phyloP scores from a whole-genome alignment of 78 protist genomes.

The Cavenderia fasciculata region DNA sequence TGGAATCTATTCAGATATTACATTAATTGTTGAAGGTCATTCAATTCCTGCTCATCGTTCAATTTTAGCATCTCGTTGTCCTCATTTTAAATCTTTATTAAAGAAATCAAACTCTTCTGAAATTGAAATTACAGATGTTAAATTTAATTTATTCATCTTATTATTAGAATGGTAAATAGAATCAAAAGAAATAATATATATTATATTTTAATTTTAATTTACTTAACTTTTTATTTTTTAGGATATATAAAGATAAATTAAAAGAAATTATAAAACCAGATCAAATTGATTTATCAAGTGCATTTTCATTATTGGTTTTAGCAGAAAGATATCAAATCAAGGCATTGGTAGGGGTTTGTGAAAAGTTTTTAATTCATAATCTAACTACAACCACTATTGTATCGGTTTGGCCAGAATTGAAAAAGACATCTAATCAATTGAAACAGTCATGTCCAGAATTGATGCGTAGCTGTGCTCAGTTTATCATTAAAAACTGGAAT shows the following conservation, averaged over 20 bases:
- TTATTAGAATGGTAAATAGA: constrained; percentile 27
- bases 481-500: constrained; percentile 37
- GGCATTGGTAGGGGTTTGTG: background rate
- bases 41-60: constrained; percentile 43
- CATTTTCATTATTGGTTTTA: background rate
- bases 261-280: background rate
- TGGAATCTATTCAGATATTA: constrained; percentile 31
- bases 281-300: constrained; percentile 6
- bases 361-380: constrained; percentile 2
- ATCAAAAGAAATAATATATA: background rate
- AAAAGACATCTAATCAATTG: background rate
- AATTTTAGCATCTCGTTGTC: constrained; percentile 17
- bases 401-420: constrained; percentile 26
- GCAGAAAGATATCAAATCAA: constrained; percentile 5
- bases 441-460: background rate
- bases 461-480: background rate
- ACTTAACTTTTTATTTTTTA: background rate
- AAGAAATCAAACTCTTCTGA: background rate
- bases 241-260: constrained; percentile 37
- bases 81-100: constrained; percentile 2
- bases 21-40: constrained; percentile 23
- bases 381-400: constrained; percentile 1
- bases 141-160: constrained; percentile 13
- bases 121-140: constrained; percentile 35
- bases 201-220: background rate